Evolutionary conservation across 2,329 filamentous ascomycete species (phyloP).

Genomic region (Nemania sp.): DNA sequence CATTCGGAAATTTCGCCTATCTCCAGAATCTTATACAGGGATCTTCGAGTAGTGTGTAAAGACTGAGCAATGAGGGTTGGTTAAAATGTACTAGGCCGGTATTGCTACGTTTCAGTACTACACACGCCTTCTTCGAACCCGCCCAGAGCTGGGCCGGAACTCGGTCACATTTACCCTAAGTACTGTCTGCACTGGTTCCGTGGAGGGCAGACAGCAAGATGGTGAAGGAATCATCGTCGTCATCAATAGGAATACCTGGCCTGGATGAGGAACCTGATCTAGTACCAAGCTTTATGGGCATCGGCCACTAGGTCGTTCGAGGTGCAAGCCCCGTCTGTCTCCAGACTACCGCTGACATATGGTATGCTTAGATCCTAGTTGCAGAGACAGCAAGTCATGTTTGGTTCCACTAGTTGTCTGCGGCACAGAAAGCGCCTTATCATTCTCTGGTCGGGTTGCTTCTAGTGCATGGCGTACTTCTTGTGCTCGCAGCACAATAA

Average conservation of each 20-base stretch:
- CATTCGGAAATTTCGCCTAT: slow-evolving; percentile 28
- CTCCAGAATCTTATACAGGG: slow-evolving; percentile 24
- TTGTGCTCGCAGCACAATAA: slow-evolving; percentile 12
- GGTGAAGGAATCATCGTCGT: slow-evolving; percentile 6
- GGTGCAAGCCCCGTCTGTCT: background rate
- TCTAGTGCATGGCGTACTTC: background rate
- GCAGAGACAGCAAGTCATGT: background rate
- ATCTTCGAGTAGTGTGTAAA: slow-evolving; percentile 10
- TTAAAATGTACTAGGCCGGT: slow-evolving; percentile 2
- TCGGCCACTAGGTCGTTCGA: background rate
- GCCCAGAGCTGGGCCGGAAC: slow-evolving; percentile 15
- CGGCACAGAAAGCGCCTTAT: background rate
- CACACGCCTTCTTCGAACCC: slow-evolving; percentile 6
- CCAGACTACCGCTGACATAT: background rate
- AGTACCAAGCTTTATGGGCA: slow-evolving; percentile 1
- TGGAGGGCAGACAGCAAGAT: background rate
- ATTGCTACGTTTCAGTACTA: slow-evolving; percentile 20
- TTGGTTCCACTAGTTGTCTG: background rate
- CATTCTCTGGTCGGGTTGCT: background rate
- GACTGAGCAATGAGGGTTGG: slow-evolving; percentile 10
- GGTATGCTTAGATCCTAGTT: background rate
- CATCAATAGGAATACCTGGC: slow-evolving; percentile 2
- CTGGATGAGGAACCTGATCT: slow-evolving; percentile 9
- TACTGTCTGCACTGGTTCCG: background rate
- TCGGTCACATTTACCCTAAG: slow-evolving; percentile 10